phyloP scores from a whole-genome alignment of 495 filamentous ascomycete species.

The Venustampulla echinocandica region DNA sequence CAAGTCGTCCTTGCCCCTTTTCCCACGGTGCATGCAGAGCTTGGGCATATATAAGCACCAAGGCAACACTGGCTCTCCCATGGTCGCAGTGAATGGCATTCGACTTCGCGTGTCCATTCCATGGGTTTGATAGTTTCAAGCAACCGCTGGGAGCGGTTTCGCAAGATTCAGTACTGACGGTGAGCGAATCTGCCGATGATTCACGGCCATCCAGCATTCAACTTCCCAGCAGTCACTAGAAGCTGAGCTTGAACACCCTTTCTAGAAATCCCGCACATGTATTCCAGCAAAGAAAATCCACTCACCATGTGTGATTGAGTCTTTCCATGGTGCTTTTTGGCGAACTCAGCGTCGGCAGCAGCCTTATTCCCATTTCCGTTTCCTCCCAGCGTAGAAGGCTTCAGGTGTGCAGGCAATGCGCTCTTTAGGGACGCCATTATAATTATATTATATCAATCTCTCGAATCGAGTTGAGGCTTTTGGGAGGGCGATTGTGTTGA shows the following conservation, averaged over 20 bases:
- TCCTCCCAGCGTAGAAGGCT: constrained; percentile 42
- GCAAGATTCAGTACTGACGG: no score
- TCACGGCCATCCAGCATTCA: no score
- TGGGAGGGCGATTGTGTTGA: neutral
- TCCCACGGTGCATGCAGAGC: neutral
- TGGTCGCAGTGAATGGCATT: no score
- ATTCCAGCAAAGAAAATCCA: no score
- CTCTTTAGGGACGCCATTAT: constrained; percentile 65
- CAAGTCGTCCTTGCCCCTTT: neutral
- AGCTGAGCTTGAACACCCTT: no score
- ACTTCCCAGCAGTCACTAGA: no score
- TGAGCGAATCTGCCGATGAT: no score
- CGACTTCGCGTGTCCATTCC: no score
- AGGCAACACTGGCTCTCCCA: no score
- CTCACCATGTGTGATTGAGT: constrained; percentile 92
- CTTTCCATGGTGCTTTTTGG: constrained; percentile 83
- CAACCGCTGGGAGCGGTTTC: no score
- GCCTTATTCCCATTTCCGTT: constrained; percentile 38
- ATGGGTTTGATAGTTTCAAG: no score
- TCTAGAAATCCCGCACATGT: no score
- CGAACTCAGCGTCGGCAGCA: constrained; percentile 43
- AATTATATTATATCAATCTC: constrained; percentile 3
- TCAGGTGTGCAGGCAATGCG: constrained; percentile 74
- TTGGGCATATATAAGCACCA: neutral
- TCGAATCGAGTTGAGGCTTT: neutral